Percentiles rank a stretch among this genome's conserved stretches.
phyloP scores from a whole-genome alignment of 2,329 filamentous ascomycete species.

The Pyrenophora teres region DNA sequence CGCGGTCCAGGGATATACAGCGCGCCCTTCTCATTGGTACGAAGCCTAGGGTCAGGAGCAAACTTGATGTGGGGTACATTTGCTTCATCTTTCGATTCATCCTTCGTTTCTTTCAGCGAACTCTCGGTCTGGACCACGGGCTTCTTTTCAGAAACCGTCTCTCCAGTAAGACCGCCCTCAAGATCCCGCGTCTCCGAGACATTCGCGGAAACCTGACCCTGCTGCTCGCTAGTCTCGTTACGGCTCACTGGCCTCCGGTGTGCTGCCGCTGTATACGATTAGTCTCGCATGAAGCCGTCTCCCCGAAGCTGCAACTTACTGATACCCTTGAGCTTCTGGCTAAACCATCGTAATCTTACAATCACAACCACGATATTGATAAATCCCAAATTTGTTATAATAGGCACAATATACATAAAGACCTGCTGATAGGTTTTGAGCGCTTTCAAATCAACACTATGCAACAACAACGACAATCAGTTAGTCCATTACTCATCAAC shows the following conservation, averaged over 20 bases:
- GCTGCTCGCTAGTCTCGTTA: neutral
- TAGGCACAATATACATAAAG: constrained; percentile 46
- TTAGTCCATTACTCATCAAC: neutral
- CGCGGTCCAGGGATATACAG: constrained; percentile 10
- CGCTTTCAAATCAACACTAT: constrained; percentile 54
- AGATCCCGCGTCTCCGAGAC: constrained; percentile 2
- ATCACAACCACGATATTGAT: constrained; percentile 76
- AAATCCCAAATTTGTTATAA: constrained; percentile 47
- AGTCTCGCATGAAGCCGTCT: neutral
- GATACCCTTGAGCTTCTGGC: constrained; percentile 88
- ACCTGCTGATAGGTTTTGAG: constrained; percentile 57
- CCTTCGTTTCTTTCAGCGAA: neutral
- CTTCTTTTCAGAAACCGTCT: constrained; percentile 7
- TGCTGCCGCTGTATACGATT: constrained; percentile 57
- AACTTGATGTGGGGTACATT: constrained; percentile 7
- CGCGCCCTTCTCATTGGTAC: neutral
- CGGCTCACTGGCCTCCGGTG: constrained; percentile 47
- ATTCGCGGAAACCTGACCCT: neutral
- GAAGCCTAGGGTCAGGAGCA: constrained; percentile 6
- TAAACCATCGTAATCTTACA: constrained; percentile 94
- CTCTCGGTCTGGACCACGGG: neutral
- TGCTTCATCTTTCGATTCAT: neutral
- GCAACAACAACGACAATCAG: constrained; percentile 13
- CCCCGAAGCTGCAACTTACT: constrained; percentile 48
- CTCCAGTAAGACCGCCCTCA: constrained; percentile 10